Evolutionary conservation across 2,329 filamentous ascomycete species (phyloP).

Genomic region (Lasiodiplodia hormozganensis): DNA sequence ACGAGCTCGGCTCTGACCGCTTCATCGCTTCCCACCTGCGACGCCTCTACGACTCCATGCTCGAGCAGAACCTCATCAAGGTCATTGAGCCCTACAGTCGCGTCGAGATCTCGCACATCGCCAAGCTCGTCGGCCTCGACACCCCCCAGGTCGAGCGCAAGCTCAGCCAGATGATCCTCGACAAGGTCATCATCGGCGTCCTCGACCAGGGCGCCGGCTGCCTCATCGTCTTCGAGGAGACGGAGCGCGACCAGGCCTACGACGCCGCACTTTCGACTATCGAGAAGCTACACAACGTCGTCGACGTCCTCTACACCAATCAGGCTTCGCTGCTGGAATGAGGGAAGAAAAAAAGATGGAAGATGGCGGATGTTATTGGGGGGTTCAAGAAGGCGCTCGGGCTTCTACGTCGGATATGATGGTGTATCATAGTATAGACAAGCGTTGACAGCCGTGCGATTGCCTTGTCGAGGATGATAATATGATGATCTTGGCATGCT

Average conservation of each 20-base stretch:
- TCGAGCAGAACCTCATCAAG: slow-evolving; percentile 99
- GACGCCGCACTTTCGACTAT: slow-evolving; percentile 94
- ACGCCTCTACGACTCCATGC: slow-evolving; percentile 95
- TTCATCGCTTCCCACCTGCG: slow-evolving; percentile 98
- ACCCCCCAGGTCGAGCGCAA: slow-evolving; percentile 97
- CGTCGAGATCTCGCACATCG: slow-evolving; percentile 95
- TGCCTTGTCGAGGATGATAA: slow-evolving; percentile 26
- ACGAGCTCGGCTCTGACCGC: slow-evolving; percentile 90
- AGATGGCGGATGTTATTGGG: neutral
- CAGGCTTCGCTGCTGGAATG: slow-evolving; percentile 95
- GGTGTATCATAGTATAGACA: slow-evolving; percentile 28
- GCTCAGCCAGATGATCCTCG: slow-evolving; percentile 98
- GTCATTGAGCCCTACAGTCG: slow-evolving; percentile 98
- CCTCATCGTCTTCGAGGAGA: slow-evolving; percentile 96
- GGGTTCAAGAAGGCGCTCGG: slow-evolving; percentile 4
- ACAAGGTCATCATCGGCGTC: slow-evolving; percentile 98
- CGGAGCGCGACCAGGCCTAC: slow-evolving; percentile 89
- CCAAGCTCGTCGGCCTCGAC: slow-evolving; percentile 96
- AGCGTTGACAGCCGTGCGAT: slow-evolving; percentile 16
- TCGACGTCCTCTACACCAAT: slow-evolving; percentile 97
- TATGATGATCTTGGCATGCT: slow-evolving; percentile 27
- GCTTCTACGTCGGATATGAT: slow-evolving; percentile 5
- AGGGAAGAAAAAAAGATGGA: slow-evolving; percentile 24
- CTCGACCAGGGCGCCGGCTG: slow-evolving; percentile 97
- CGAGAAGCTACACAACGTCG: slow-evolving; percentile 95